Base-by-base conservation (phyloP, 2,329 filamentous ascomycete species). In the Alternaria postmessia region DNA sequence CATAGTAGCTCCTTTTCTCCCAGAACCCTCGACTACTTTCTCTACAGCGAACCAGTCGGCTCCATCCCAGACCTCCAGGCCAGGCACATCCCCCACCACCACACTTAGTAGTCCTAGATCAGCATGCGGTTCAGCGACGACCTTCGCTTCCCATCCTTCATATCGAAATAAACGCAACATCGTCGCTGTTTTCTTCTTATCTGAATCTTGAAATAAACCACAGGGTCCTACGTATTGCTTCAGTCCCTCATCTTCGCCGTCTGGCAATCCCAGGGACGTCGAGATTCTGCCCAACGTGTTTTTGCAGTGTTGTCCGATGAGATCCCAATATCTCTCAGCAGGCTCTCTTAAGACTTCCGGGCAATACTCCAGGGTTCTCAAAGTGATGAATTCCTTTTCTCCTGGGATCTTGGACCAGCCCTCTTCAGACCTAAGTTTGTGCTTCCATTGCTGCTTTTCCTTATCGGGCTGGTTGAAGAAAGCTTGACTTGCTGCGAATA, bases 311-410 rank as follows among this genome's bases (percentile, higher is more conserved):
- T 60, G 36, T 28, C 75, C 76, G 53, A 75, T 71, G 14, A 74
- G 62, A 30, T 73, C 62, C 77, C 77, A 79, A 53, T 75, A 78
- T 16, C 51, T 53, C 59, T 72, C 68, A 7, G 75, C 76, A 0
- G 76, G 68, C 2, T 9, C 67, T 16, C 69, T 66, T 4, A 78
- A 62, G 11, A 76, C 57, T 9, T 75, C 71, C 9, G 76, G 76
- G 22, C 74, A 77, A 28, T 73, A 71, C 1, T 63, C 64, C 2
- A 76, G 54, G 1, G 71, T 75, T 5, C 77, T 68, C 2, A 79
- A 51, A 0, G 77, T 79, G 59, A 79, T 76, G 62, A 79, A 79
- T 58, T 79, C 77, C 54, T 79, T 79, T 54, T 79, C 77, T 7
- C 77, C 76, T 0, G 65, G 67, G 18, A 79, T 75, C 20, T 67